Percentiles rank a stretch among this genome's conserved stretches.
Conservation (phyloP, 768 basidiomycete species). For the Tylopilus felleus region DNA sequence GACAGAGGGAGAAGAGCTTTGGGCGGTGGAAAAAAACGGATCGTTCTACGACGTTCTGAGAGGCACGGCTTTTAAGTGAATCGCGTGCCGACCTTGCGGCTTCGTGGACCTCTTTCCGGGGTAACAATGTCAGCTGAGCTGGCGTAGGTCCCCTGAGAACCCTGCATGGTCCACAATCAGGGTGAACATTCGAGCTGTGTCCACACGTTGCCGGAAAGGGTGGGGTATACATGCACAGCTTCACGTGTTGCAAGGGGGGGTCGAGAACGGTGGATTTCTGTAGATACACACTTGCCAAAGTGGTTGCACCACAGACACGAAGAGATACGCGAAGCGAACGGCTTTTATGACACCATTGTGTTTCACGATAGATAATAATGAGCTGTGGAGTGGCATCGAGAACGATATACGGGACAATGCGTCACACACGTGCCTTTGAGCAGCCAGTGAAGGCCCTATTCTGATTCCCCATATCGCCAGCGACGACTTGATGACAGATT, state of each 20-base stretch:
- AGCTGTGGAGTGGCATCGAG: neutral
- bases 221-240: slow-evolving; percentile 13
- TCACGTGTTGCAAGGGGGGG: slow-evolving; percentile 17
- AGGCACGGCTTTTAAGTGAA: slow-evolving; percentile 24
- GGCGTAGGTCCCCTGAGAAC: slow-evolving; percentile 17
- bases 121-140: slow-evolving; percentile 20
- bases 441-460: neutral
- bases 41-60: slow-evolving; percentile 11
- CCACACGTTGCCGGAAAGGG: slow-evolving; percentile 14
- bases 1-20: slow-evolving; percentile 1
- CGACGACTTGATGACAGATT: neutral
- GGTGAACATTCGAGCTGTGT: slow-evolving; percentile 1
- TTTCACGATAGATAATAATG: neutral
- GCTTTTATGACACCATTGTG: neutral
- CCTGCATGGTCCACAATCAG: slow-evolving; percentile 8
- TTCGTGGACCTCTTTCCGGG: slow-evolving; percentile 20
- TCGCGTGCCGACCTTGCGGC: slow-evolving; percentile 31
- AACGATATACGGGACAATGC: neutral
- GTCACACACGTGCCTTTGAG: slow-evolving; percentile 4
- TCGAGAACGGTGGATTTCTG: neutral
- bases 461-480: neutral
- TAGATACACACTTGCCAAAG: slow-evolving; percentile 7
- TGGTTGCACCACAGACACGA: neutral
- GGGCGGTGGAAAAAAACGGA: slow-evolving; percentile 13
- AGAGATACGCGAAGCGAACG: neutral